Conservation (phyloP, 306 rosid genomes). For the Luffa aegyptiaca region DNA sequence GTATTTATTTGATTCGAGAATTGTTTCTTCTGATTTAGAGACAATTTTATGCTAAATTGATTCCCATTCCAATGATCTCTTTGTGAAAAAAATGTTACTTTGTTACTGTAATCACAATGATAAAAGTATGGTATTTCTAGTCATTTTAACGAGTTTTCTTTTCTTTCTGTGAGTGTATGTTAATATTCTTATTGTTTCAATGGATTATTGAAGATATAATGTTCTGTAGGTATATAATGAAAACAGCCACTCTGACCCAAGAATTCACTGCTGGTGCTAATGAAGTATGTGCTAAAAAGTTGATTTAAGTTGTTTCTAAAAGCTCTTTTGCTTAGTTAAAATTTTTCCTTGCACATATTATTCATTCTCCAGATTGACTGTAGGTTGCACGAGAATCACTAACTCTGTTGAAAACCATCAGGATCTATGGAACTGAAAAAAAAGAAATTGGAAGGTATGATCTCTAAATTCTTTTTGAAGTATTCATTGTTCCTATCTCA, state of each 20-base stretch:
- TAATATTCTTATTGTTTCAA: conserved; percentile 15
- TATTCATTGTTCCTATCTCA: conserved; percentile 7
- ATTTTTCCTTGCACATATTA: not conserved
- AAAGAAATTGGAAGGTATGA: conserved; percentile 47
- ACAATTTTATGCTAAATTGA: not conserved
- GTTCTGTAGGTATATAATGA: conserved; percentile 46
- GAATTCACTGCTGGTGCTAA: conserved; percentile 62
- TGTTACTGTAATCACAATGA: not conserved
- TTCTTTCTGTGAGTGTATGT: not conserved
- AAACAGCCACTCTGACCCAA: conserved; percentile 52
- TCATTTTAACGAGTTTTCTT: not conserved
- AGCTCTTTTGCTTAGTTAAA: not conserved
- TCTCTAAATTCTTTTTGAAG: conserved; percentile 7
- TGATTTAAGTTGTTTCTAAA: conserved; percentile 14
- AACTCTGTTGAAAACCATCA: conserved; percentile 41
- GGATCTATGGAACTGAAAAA: conserved; percentile 41
- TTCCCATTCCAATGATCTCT: not conserved
- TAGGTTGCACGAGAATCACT: conserved; percentile 71
- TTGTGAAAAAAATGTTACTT: not conserved
- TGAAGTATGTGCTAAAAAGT: conserved; percentile 35
- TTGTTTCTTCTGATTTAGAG: not conserved
- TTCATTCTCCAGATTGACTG: not conserved
- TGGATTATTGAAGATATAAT: conserved; percentile 6
- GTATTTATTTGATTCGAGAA: not conserved
- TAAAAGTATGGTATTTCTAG: not conserved